Conservation (phyloP, 2,329 filamentous ascomycete species). For the Colletotrichum siamense region DNA sequence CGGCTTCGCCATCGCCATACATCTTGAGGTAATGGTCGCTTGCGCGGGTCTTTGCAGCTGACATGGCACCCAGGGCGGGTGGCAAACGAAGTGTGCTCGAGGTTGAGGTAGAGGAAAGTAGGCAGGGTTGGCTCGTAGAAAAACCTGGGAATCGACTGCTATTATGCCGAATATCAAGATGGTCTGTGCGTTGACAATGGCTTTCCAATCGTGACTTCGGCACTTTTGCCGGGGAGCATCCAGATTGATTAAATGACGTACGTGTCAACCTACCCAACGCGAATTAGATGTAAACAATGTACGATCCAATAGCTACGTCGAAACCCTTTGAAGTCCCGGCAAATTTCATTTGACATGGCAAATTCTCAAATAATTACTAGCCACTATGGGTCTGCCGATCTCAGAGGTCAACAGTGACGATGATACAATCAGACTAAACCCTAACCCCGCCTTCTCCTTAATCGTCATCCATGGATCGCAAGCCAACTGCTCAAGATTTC, state of each 20-base stretch:
- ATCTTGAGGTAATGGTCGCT: background rate
- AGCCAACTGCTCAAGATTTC: background rate
- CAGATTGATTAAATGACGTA: background rate
- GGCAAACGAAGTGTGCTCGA: background rate
- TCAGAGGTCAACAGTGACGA: background rate
- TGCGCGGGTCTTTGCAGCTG: background rate
- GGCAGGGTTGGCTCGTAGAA: background rate
- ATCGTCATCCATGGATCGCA: background rate
- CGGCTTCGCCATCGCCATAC: background rate
- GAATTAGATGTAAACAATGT: background rate
- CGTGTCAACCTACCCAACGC: background rate
- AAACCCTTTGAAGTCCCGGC: background rate
- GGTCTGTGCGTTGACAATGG: background rate
- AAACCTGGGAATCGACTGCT: background rate
- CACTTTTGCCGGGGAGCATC: background rate
- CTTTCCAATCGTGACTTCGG: background rate
- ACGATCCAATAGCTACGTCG: background rate
- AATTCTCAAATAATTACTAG: background rate
- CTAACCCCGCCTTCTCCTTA: background rate
- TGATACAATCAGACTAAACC: background rate
- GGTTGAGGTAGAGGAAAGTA: background rate
- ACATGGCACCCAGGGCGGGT: background rate
- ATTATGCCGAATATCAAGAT: background rate
- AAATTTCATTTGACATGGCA: accelerated
- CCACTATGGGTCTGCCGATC: background rate